A percentile compares a stretch with the other conserved stretches of the same genome.
These are phyloP conservation scores for Pseudonitzschia delicatissima DNA, from an alignment of 108 stramenopile genomes.

Conservation along the genomic window DNA sequence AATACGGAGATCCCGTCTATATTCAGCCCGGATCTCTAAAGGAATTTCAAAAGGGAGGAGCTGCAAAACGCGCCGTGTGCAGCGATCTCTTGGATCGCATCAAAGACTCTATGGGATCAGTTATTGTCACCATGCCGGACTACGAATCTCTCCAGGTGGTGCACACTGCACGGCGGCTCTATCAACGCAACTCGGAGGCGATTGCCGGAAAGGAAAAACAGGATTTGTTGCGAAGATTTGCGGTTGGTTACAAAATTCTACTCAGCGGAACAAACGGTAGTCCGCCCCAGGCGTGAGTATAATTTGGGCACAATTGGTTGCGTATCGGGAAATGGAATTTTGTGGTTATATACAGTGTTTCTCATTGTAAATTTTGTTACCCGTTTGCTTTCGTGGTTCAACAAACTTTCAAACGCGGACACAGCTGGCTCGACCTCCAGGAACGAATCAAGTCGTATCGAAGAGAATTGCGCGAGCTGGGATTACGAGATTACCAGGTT, in stretches of 20 bases:
- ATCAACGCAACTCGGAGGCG: conserved; percentile 53
- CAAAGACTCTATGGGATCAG: conserved; percentile 89
- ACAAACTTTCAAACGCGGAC: background rate
- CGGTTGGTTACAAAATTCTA: conserved; percentile 88
- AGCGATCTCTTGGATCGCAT: conserved; percentile 78
- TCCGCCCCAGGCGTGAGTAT: conserved; percentile 71
- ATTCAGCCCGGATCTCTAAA: conserved; percentile 69
- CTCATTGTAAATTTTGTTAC: too few relatives aligned
- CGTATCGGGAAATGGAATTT: too few relatives aligned
- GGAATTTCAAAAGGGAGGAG: conserved; percentile 67
- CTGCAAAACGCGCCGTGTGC: conserved; percentile 72
- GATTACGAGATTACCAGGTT: conserved; percentile 90
- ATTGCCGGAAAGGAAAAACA: conserved; percentile 62
- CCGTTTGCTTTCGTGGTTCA: background rate
- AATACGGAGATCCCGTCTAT: conserved; percentile 81
- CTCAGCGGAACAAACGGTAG: conserved; percentile 16
- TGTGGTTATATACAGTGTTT: too few relatives aligned
- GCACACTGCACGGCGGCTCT: conserved; percentile 92
- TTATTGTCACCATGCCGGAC: conserved; percentile 93
- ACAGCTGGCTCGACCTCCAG: conserved; percentile 74
- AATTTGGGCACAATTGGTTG: conserved; percentile 41
- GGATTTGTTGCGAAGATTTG: conserved; percentile 92
- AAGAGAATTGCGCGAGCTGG: conserved; percentile 75
- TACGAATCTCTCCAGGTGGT: conserved; percentile 91
- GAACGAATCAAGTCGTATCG: conserved; percentile 77